Conservation (phyloP, 129 eudicot species). For the Centaurea solstitialis region DNA sequence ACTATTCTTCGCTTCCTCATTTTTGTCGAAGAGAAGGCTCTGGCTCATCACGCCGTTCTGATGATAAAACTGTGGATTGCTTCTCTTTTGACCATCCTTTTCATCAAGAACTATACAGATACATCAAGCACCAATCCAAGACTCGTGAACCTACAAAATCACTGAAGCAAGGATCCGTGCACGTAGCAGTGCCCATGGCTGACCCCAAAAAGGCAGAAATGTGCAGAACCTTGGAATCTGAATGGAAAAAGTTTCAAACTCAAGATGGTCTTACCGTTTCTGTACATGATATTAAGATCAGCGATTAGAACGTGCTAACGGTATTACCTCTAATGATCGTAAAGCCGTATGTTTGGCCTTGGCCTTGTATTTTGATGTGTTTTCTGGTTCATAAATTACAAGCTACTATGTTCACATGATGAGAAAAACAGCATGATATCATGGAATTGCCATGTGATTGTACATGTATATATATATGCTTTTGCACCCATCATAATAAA, state of each 20-base stretch:
- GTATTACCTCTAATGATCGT: not conserved
- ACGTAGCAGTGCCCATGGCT: conserved; percentile 47
- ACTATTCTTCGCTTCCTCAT: conserved; percentile 63
- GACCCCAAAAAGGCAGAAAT: conserved; percentile 45
- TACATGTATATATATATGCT: conserved; percentile 21
- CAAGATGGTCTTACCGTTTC: conserved; percentile 37
- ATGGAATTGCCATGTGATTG: conserved; percentile 19
- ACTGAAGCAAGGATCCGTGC: conserved; percentile 62
- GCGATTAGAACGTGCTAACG: conserved; percentile 22
- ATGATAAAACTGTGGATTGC: conserved; percentile 38
- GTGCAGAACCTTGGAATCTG: conserved; percentile 52
- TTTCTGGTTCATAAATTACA: conserved; percentile 8
- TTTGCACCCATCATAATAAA: conserved; percentile 27
- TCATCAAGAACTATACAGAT: conserved; percentile 65
- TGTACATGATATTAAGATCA: conserved; percentile 42
- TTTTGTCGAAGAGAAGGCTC: conserved; percentile 66
- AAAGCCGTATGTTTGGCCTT: conserved; percentile 15
- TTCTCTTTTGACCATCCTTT: conserved; percentile 66
- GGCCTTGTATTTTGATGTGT: conserved; percentile 32
- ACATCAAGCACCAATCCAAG: conserved; percentile 59
- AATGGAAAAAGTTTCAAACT: conserved; percentile 42
- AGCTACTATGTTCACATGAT: not conserved
- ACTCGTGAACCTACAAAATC: conserved; percentile 32
- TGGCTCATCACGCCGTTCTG: conserved; percentile 46
- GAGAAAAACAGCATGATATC: conserved; percentile 16